Base-by-base conservation (phyloP, 805 yeast species). In the Geotrichum ghanense region DNA sequence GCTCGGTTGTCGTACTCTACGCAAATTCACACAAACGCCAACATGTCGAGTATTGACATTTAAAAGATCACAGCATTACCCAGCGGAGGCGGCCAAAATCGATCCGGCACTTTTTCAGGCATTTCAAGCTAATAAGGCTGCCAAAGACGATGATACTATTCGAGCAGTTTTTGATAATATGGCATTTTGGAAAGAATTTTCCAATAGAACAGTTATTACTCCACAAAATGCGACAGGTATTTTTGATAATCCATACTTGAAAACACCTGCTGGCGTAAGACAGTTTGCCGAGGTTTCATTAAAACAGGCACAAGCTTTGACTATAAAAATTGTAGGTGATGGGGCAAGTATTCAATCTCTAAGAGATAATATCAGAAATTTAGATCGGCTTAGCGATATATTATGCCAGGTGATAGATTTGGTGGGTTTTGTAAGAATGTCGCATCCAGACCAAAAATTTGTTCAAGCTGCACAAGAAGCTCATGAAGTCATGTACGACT, bases 351-450 rank as follows among this genome's bases (percentile, higher is more conserved):
- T 69, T 20, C 66, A 68, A 7, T 84, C 75, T 1, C 56, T 73
- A 19, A 53, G 56, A 16, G 62, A 68, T 3, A 85, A 77, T 46
- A 74, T 90, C 46, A 59, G 76, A 40, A 77, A 79, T 45, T 67
- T 92, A 52, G 98, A 92, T 60, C 77, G 87, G 53, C 66, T 92
- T 35, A 83, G 95, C 57, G 97, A 92, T 59, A 75, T 83, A 23
- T 65, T 92, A 24, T 92, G 98, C 60, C 76, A 95, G 48, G 97
- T 87, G 3, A 89, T 92, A 37, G 98, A 92, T 63, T 73, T 90
- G 44, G 90, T 95, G 31, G 97, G 89, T 56, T 90, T 90, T 65
- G 78, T 92, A 23, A 69, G 97, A 42, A 88, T 87, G 21, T 79
- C 82, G 1, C 97, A 90, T 60, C 97, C 97, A 1, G 75, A 80